Evolutionary conservation across 2,329 filamentous ascomycete genomes (phyloP).

Genomic region (Aspergillus novoparasiticus): DNA sequence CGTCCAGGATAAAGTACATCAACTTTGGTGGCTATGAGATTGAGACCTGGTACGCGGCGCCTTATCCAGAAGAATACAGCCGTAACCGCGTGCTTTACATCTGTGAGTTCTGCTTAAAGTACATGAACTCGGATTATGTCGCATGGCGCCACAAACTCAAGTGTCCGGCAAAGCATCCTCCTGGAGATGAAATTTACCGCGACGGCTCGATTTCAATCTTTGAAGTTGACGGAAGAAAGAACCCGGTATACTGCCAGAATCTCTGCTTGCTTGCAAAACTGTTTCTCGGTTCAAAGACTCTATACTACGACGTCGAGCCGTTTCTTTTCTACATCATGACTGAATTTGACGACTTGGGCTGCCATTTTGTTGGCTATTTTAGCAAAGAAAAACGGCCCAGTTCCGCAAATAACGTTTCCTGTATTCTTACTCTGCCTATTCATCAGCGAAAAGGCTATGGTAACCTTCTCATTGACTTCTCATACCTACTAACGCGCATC

Average conservation of each 20-base stretch:
- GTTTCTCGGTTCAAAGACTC: constrained; percentile 95
- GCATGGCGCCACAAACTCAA: constrained; percentile 98
- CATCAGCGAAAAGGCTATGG: constrained; percentile 97
- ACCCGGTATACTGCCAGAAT: constrained; percentile 95
- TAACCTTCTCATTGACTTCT: constrained; percentile 96
- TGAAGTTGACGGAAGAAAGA: constrained; percentile 91
- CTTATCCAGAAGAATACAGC: constrained; percentile 97
- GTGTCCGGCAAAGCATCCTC: constrained; percentile 93
- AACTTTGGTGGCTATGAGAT: constrained; percentile 98
- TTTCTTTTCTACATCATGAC: constrained; percentile 99
- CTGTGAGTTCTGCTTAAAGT: constrained; percentile 98
- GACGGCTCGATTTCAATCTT: constrained; percentile 94
- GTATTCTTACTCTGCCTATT: constrained; percentile 92
- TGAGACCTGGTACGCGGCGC: constrained; percentile 98
- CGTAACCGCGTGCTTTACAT: constrained; percentile 96
- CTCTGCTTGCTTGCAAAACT: constrained; percentile 92
- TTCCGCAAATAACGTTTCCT: constrained; percentile 96
- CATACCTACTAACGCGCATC: constrained; percentile 89
- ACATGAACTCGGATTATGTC: constrained; percentile 99
- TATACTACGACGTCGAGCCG: constrained; percentile 99
- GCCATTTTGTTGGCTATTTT: constrained; percentile 98
- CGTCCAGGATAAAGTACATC: constrained; percentile 97
- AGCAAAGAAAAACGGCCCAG: constrained; percentile 96
- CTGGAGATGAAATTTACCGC: constrained; percentile 96
- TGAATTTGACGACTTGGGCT: constrained; percentile 81